These are phyloP conservation scores for Mucor indicus DNA, from an alignment of 371 early-diverging fungal genomes.

Conservation along the genomic window DNA sequence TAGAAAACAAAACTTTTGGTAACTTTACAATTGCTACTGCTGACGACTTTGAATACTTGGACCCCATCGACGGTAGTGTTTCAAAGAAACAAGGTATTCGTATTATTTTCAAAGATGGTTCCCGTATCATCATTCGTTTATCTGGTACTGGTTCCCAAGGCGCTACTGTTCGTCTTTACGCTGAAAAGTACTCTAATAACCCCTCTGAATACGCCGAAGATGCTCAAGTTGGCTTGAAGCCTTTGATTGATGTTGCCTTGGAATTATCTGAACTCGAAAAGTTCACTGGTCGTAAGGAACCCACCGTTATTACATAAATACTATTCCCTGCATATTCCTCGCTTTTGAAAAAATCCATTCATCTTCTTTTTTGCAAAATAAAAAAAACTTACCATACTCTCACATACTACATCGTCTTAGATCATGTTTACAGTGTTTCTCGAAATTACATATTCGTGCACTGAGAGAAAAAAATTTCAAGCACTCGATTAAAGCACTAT, in stretches of 20 bases:
- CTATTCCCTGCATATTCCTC: no score
- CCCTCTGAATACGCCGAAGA: constrained; percentile 57
- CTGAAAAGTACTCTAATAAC: constrained; percentile 86
- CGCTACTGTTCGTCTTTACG: constrained; percentile 94
- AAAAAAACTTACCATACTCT: no score
- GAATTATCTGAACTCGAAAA: constrained; percentile 73
- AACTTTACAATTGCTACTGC: constrained; percentile 67
- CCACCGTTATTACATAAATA: constrained; percentile 89
- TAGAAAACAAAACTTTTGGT: constrained; percentile 59
- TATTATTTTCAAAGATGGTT: constrained; percentile 86
- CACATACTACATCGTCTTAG: no score
- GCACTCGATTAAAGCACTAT: no score
- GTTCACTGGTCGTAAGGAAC: constrained; percentile 85
- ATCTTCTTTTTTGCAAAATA: no score
- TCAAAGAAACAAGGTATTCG: constrained; percentile 92
- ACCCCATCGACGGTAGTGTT: constrained; percentile 88
- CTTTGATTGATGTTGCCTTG: constrained; percentile 86
- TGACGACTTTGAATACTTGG: constrained; percentile 92
- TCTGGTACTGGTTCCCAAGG: constrained; percentile 96
- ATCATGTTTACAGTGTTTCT: no score
- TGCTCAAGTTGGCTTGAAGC: constrained; percentile 82
- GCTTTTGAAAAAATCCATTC: no score
- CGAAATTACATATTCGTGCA: no score
- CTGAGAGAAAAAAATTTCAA: no score
- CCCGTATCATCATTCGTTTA: constrained; percentile 89